Base-by-base conservation (phyloP, 805 yeast genomes). In the Candida anglica region DNA sequence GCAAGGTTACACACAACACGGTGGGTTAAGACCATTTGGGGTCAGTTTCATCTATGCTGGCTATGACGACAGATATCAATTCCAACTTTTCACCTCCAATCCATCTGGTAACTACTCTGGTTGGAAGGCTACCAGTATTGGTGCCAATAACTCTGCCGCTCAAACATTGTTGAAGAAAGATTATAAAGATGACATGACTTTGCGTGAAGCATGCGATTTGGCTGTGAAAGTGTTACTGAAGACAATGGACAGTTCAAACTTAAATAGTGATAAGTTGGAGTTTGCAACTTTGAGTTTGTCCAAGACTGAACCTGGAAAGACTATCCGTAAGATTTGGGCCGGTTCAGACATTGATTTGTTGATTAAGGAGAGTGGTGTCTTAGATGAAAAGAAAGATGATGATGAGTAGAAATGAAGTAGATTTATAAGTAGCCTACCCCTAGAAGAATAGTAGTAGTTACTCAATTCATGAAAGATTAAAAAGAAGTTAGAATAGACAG, bases 51-150 rank as follows among this genome's bases (percentile, higher is more conserved):
- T 93, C 40, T 93, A 86, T 54, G 98, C 98, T 5, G 99, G 99
- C 6, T 83, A 81, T 53, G 98, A 93, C 58, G 91, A 87, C 34
- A 68, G 86, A 51, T 81, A 81, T 50, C 88, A 88, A 20, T 93
- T 83, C 70, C 98, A 93, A 61, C 70, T 93, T 46, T 93, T 81
- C 65, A 89, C 96, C 5, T 84, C 95, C 16, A 93, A 93, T 57
- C 99, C 99, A 10, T 86, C 96, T 0, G 99, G 99, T 18, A 93
- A 93, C 64, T 93, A 89, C 59, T 78, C 95, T 15, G 98, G 98
- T 17, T 93, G 99, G 99, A 88, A 86, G 63, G 98, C 98, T 28
- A 91, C 96, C 21, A 75, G 87, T 48, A 89, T 93, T 40, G 99
- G 99, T 27, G 96, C 97, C 32, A 93, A 93, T 66, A 88, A 87